Base-by-base conservation (phyloP, 1,139 yeast species). In the Saccharomyces hybrid region DNA sequence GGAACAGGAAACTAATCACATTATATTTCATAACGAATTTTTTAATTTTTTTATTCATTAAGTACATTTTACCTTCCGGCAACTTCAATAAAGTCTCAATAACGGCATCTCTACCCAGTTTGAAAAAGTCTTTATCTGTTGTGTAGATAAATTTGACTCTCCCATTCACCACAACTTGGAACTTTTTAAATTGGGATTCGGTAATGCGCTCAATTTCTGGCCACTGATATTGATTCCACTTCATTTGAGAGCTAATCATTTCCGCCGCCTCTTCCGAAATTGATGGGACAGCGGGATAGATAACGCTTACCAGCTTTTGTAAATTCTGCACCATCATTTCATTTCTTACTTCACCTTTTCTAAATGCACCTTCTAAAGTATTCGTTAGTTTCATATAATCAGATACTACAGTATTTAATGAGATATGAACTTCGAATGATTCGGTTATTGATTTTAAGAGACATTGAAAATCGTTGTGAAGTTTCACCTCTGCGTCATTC, bases 371-470 rank as follows among this genome's bases (percentile, higher is more conserved):
- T 1, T 70, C 65, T 8, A 90, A 66, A 1, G n/a, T n/a, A n/a
- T n/a, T n/a, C n/a, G 96, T 86, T 53, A 86, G 70, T 63, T 90
- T 93, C 97, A 90, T 93, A 65, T 83, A 86, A 66, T 89, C 96
- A 0, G 97, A 88, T 31, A 93, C 80, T 5, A 89, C 82, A 0
- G 97, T 91, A 69, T 93, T 93, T 66, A 91, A 75, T 0, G 93
- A 78, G 47, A 86, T 71, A 1, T 81, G 78, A 0, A 73, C 75
- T 34, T 78, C 82, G 53, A 88, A 79, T 0, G 96, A 81, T 2
- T 73, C 75, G 7, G 86, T 78, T 8, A 88, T 76, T 6, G 78
- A n/a, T n/a, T n/a, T n/a, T n/a, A n/a, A n/a, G n/a, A n/a, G n/a
- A n/a, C n/a, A n/a, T n/a, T n/a, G n/a, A n/a, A n/a, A n/a, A n/a